Percentiles rank a stretch among this genome's conserved stretches.
These are phyloP conservation scores for Penicillium sp. DNA, from an alignment of 2,329 filamentous ascomycete species.

Conservation along the genomic window DNA sequence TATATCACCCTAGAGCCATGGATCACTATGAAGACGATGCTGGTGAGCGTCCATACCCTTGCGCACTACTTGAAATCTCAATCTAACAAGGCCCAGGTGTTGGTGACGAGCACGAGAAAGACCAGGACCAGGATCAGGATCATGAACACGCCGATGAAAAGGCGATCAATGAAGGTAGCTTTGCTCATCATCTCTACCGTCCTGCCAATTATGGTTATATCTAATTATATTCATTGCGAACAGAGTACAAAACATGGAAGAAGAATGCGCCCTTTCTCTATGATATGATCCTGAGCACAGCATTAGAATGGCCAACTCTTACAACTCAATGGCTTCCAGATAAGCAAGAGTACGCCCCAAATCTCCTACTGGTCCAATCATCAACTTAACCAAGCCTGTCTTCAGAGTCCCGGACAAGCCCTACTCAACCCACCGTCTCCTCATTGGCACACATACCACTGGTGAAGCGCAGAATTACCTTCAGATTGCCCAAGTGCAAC, in stretches of 20 bases:
- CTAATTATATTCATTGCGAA: conserved; percentile 1
- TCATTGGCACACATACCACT: conserved; percentile 93
- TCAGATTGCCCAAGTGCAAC: conserved; percentile 89
- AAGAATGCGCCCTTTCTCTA: conserved; percentile 99
- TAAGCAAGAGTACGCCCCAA: conserved; percentile 64
- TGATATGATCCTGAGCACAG: conserved; percentile 93
- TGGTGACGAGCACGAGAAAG: conserved; percentile 38
- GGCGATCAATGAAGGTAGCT: conserved; percentile 85
- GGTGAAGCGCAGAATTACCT: conserved; percentile 83
- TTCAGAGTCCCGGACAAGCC: conserved; percentile 73
- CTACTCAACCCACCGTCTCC: conserved; percentile 79
- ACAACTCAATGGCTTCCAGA: conserved; percentile 99
- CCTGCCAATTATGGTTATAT: not conserved
- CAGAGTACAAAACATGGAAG: conserved; percentile 99
- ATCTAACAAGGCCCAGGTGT: conserved; percentile 21
- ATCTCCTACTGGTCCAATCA: not conserved
- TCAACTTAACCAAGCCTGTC: not conserved
- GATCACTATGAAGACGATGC: conserved; percentile 38
- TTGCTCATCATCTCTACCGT: not conserved
- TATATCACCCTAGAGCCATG: conserved; percentile 21
- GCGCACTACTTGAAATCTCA: conserved; percentile 11
- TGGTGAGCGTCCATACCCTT: conserved; percentile 13
- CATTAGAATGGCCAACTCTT: conserved; percentile 93
- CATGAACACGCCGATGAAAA: conserved; percentile 78
- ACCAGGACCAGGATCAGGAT: conserved; percentile 50